Conservation (phyloP, 495 filamentous ascomycete species). For the Hypoxylon perforatum region DNA sequence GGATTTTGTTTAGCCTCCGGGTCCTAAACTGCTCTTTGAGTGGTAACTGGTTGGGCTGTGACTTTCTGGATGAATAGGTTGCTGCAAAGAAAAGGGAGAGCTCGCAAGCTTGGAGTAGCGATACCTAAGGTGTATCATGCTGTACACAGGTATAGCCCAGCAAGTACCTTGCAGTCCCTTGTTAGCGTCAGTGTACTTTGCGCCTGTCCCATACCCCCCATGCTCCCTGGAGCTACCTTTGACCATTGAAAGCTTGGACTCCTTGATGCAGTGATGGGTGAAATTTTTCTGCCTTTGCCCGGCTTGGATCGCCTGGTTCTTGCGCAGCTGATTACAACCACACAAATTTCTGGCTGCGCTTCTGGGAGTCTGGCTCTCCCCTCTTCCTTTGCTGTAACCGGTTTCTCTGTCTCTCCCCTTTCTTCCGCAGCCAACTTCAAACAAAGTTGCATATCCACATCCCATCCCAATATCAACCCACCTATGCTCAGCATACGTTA, state of each 20-base stretch:
- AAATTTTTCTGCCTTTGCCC: conserved; percentile 39
- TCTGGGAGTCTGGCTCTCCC: conserved; percentile 46
- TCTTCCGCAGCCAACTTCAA: conserved; percentile 28
- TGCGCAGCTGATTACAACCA: conserved; percentile 51
- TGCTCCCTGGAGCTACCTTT: too few species aligned
- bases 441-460: conserved; percentile 6
- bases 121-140: conserved; percentile 1
- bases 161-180: conserved; percentile 42
- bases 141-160: conserved; percentile 6
- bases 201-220: conserved; percentile 14
- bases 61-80: background rate
- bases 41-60: background rate
- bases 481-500: background rate
- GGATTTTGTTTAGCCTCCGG: background rate
- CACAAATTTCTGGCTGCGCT: conserved; percentile 35
- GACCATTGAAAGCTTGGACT: conserved; percentile 21
- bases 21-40: too few species aligned
- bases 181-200: conserved; percentile 41
- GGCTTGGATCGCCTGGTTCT: conserved; percentile 33
- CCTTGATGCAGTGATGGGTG: conserved; percentile 20
- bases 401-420: conserved; percentile 41
- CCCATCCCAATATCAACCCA: conserved; percentile 6
- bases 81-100: conserved; percentile 3
- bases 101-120: background rate
- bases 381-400: conserved; percentile 24